These are phyloP conservation scores for Carpinus viminea DNA, from an alignment of 306 rosid species.

Conservation along the genomic window DNA sequence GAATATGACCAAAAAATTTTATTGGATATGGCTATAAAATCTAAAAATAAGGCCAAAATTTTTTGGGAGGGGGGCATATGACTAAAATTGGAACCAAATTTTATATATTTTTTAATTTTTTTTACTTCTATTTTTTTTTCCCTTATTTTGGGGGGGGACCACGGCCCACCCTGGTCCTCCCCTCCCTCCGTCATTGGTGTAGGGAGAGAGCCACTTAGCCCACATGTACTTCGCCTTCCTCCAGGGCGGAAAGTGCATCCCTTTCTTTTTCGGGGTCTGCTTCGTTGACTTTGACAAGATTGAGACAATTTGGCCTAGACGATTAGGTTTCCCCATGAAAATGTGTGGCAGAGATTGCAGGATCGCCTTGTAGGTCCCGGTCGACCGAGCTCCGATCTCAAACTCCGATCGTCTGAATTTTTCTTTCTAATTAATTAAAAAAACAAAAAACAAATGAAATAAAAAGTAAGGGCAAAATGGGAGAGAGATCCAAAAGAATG, in stretches of 20 bases:
- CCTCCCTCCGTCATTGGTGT: too few relatives aligned
- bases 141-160: too few relatives aligned
- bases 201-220: constrained; percentile 90
- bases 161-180: too few relatives aligned
- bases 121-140: too few relatives aligned
- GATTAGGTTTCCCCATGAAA: constrained; percentile 84
- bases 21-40: too few relatives aligned
- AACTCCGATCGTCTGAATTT: constrained; percentile 63
- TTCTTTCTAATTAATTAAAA: neutral
- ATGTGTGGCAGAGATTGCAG: constrained; percentile 80
- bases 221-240: constrained; percentile 84
- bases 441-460: neutral
- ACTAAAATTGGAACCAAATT: too few relatives aligned
- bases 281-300: constrained; percentile 78
- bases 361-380: constrained; percentile 75
- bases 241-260: constrained; percentile 98
- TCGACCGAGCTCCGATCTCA: too few relatives aligned
- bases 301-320: constrained; percentile 69
- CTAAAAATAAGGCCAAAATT: too few relatives aligned
- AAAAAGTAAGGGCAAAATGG: neutral
- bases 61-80: too few relatives aligned
- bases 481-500: too few relatives aligned
- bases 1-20: too few relatives aligned
- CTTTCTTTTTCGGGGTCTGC: constrained; percentile 90
- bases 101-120: too few relatives aligned